These are phyloP conservation scores for Schizophyllum commune DNA, from an alignment of 1,284 basidiomycete genomes.

Conservation along the genomic window DNA sequence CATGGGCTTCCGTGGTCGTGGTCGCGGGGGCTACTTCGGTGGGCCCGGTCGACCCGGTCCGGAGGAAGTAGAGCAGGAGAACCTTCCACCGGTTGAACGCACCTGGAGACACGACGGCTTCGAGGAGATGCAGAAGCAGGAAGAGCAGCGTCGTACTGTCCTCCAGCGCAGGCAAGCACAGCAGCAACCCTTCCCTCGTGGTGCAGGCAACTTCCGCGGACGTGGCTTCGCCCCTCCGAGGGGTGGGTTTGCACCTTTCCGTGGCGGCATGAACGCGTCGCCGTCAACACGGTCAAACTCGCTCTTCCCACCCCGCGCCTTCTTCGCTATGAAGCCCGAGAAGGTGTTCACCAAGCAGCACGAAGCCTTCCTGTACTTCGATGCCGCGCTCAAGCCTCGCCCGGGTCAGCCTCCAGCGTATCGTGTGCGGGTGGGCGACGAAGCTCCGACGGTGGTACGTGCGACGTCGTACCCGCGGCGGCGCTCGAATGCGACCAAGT, in stretches of 20 bases:
- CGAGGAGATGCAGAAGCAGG: slow-evolving; percentile 71
- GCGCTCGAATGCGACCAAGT: not conserved
- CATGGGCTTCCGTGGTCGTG: slow-evolving; percentile 43
- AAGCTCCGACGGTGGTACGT: slow-evolving; percentile 7
- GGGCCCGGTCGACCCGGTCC: slow-evolving; percentile 2
- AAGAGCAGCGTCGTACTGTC: slow-evolving; percentile 44
- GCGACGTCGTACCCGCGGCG: not conserved
- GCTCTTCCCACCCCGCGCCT: slow-evolving; percentile 40
- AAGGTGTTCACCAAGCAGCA: slow-evolving; percentile 73
- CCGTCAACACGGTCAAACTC: slow-evolving; percentile 19
- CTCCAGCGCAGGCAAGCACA: not conserved
- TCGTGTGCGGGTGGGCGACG: slow-evolving; percentile 56
- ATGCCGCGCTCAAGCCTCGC: slow-evolving; percentile 47
- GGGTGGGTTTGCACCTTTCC: slow-evolving; percentile 22
- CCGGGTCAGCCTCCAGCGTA: slow-evolving; percentile 43
- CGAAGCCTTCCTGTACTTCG: slow-evolving; percentile 62
- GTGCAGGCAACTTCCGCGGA: slow-evolving; percentile 14
- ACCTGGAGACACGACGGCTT: slow-evolving; percentile 79
- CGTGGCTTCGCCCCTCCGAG: slow-evolving; percentile 18
- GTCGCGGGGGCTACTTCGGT: slow-evolving; percentile 39
- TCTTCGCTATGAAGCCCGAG: slow-evolving; percentile 71
- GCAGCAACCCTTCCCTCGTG: not conserved
- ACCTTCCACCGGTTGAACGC: slow-evolving; percentile 49
- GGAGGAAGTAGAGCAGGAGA: slow-evolving; percentile 14
- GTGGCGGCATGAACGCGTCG: slow-evolving; percentile 35